phyloP scores from a whole-genome alignment of 2,329 filamentous ascomycete species.

The Leptographium lundbergii region DNA sequence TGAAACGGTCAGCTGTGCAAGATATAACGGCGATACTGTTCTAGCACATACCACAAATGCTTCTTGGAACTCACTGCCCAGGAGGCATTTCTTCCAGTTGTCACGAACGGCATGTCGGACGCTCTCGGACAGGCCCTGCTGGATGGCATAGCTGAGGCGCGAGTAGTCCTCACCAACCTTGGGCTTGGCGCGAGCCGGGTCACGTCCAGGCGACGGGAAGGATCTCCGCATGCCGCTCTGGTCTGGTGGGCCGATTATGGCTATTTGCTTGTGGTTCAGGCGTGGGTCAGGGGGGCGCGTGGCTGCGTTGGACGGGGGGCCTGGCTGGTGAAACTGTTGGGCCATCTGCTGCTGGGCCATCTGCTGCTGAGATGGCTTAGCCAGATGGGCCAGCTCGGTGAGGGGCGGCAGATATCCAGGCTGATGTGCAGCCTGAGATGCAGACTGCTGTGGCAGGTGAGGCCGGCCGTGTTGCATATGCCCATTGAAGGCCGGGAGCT shows the following conservation, averaged over 20 bases:
- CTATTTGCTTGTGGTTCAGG: neutral
- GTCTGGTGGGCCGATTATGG: neutral
- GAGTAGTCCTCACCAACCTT: constrained; percentile 27
- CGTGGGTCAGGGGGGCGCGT: neutral
- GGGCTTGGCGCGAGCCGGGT: constrained; percentile 17
- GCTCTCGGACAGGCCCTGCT: constrained; percentile 27
- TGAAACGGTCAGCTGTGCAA: neutral
- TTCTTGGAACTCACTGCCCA: constrained; percentile 39
- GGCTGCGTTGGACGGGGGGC: neutral
- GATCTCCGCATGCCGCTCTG: neutral
- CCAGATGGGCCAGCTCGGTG: neutral
- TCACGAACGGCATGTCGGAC: constrained; percentile 36
- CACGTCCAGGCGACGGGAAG: constrained; percentile 20
- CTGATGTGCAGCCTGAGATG: neutral
- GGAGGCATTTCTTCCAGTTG: constrained; percentile 35
- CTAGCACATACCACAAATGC: constrained; percentile 35
- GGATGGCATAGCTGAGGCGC: constrained; percentile 26
- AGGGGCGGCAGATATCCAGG: neutral
- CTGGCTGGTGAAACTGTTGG: neutral
- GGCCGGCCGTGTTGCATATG: too few relatives aligned
- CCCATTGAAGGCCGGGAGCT: neutral
- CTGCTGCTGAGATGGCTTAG: neutral
- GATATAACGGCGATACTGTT: neutral
- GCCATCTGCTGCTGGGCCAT: neutral
- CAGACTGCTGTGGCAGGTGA: neutral